phyloP scores from a whole-genome alignment of 768 basidiomycete species.

The Neoboletus brunneissimus region DNA sequence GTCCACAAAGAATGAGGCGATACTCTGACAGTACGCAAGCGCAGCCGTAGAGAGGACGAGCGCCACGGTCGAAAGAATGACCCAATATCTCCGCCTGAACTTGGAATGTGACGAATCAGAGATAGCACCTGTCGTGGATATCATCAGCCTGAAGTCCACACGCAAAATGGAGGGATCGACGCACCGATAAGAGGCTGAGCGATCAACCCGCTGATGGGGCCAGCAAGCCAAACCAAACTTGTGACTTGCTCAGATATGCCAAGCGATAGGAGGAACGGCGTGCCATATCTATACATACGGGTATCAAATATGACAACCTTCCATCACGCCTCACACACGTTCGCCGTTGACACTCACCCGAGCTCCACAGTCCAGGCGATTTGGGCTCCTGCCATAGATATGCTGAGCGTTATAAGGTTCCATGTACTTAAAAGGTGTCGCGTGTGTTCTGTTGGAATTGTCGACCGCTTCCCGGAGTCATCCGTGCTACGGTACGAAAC shows the following conservation, averaged over 20 bases:
- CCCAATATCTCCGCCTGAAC: constrained; percentile 91
- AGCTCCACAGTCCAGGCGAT: constrained; percentile 96
- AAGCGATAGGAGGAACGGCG: constrained; percentile 81
- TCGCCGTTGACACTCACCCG: constrained; percentile 52
- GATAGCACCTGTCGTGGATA: constrained; percentile 67
- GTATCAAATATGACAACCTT: constrained; percentile 1
- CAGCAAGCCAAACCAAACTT: constrained; percentile 91
- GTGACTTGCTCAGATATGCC: constrained; percentile 88
- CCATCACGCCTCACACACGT: neutral
- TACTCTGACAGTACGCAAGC: constrained; percentile 77
- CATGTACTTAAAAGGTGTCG: constrained; percentile 44
- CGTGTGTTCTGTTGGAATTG: constrained; percentile 20
- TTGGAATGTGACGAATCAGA: constrained; percentile 91
- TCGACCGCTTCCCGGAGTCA: constrained; percentile 27
- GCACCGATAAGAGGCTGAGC: constrained; percentile 98
- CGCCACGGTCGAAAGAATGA: constrained; percentile 80
- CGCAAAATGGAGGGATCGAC: neutral
- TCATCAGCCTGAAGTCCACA: constrained; percentile 2
- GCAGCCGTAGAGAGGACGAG: constrained; percentile 74
- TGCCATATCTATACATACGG: constrained; percentile 71
- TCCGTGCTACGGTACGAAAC: constrained; percentile 33
- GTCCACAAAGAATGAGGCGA: constrained; percentile 76
- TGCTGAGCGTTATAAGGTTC: constrained; percentile 77
- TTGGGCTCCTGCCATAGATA: constrained; percentile 94
- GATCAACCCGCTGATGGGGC: constrained; percentile 91